These are phyloP conservation scores for Arachis stenosperma DNA, from an alignment of 306 rosid genomes.

Conservation along the genomic window DNA sequence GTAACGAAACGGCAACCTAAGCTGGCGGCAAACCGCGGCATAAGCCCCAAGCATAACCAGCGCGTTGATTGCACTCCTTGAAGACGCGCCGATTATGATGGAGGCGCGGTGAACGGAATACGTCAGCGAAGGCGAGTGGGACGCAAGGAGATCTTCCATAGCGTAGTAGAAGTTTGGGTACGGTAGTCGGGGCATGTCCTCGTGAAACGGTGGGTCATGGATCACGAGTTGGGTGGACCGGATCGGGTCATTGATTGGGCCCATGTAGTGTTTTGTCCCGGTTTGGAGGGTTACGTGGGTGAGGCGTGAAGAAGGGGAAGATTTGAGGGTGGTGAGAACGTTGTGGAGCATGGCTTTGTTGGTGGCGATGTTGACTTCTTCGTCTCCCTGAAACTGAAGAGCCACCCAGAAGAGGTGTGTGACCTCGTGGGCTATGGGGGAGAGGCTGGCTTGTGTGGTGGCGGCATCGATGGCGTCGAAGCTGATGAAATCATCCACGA, in stretches of 20 bases:
- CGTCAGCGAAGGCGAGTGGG: background rate
- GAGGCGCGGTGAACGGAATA: conserved; percentile 50
- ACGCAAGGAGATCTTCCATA: conserved; percentile 38
- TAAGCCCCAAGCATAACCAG: conserved; percentile 29
- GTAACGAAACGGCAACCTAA: conserved; percentile 42
- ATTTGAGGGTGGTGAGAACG: conserved; percentile 34
- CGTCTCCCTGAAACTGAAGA: conserved; percentile 17
- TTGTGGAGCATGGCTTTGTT: conserved; percentile 43
- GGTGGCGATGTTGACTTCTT: conserved; percentile 26
- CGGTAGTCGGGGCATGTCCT: conserved; percentile 36
- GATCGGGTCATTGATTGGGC: conserved; percentile 38
- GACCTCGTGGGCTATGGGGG: conserved; percentile 39
- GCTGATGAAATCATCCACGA: conserved; percentile 38
- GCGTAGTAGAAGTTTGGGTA: conserved; percentile 53
- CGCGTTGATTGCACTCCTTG: conserved; percentile 26
- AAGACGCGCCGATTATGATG: conserved; percentile 41
- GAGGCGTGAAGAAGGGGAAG: background rate
- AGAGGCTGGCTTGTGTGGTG: conserved; percentile 37
- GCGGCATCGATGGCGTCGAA: conserved; percentile 35
- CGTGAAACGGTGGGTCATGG: conserved; percentile 43
- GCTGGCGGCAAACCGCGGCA: conserved; percentile 38
- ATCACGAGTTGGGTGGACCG: background rate
- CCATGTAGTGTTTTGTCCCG: conserved; percentile 53
- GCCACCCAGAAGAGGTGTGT: conserved; percentile 50
- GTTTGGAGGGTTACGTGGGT: conserved; percentile 48